phyloP scores from a whole-genome alignment of 768 basidiomycete species.

The Suillus tomentosus region DNA sequence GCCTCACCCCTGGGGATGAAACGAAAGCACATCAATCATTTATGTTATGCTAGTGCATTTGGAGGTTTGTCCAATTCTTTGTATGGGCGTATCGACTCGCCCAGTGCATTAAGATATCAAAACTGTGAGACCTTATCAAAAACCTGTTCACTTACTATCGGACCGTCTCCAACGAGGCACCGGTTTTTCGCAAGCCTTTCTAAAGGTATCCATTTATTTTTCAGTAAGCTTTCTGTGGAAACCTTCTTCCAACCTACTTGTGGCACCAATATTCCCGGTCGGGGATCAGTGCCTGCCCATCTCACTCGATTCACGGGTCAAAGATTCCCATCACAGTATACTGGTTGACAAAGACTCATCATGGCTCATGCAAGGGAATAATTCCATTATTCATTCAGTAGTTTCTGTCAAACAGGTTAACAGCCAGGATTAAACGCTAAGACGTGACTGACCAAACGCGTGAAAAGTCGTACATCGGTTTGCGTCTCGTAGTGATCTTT shows the following conservation, averaged over 20 bases:
- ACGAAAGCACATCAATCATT: neutral
- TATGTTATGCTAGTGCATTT: neutral
- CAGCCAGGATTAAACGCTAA: neutral
- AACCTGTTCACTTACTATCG: neutral
- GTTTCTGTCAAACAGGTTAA: neutral
- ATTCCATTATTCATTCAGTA: slow-evolving; percentile 4
- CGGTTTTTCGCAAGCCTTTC: neutral
- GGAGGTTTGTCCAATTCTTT: neutral
- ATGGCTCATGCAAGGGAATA: neutral
- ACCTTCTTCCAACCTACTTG: neutral
- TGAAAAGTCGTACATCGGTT: slow-evolving; percentile 43
- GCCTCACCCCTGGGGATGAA: neutral
- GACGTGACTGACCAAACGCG: slow-evolving; percentile 43
- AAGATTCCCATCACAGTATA: neutral
- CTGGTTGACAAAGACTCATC: neutral
- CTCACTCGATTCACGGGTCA: neutral
- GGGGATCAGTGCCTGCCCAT: neutral
- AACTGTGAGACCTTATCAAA: neutral
- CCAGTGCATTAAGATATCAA: neutral
- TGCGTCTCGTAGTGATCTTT: slow-evolving; percentile 47
- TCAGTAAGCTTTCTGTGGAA: neutral
- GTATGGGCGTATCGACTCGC: neutral
- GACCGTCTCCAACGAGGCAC: neutral
- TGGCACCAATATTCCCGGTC: neutral
- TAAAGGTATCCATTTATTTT: neutral